Conservation (phyloP, 2,329 filamentous ascomycete species). For the Coniochaeta sp. region DNA sequence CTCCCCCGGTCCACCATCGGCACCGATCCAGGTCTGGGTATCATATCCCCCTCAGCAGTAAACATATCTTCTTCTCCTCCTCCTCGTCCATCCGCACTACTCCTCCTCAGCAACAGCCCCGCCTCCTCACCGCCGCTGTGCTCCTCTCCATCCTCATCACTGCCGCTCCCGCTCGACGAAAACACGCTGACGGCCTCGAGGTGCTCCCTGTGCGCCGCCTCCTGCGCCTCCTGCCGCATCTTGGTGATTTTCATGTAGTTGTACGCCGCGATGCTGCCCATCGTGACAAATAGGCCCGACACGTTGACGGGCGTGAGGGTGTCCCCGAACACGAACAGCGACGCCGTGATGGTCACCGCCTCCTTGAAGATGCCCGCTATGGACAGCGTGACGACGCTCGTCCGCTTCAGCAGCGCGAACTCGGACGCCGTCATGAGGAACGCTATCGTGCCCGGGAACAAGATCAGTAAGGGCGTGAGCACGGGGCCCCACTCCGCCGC, state of each 20-base stretch:
- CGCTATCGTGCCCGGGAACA: constrained; percentile 86
- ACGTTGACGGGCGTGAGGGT: constrained; percentile 82
- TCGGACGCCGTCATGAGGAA: constrained; percentile 97
- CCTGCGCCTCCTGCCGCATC: constrained; percentile 72
- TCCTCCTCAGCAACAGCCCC: constrained; percentile 32
- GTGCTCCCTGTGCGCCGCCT: constrained; percentile 37
- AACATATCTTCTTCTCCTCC: constrained; percentile 27
- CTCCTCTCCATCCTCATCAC: constrained; percentile 30
- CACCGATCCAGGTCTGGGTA: constrained; percentile 17
- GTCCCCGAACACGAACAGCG: constrained; percentile 83
- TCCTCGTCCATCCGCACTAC: constrained; percentile 29
- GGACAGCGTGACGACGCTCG: constrained; percentile 88
- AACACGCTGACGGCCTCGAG: constrained; percentile 30
- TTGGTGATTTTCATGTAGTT: constrained; percentile 91
- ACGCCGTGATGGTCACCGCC: constrained; percentile 88
- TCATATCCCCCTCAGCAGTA: constrained; percentile 32
- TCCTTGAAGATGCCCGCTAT: constrained; percentile 99
- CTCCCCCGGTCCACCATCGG: not conserved
- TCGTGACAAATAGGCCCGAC: constrained; percentile 79
- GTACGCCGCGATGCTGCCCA: constrained; percentile 78
- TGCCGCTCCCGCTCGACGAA: constrained; percentile 8
- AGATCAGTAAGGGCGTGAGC: constrained; percentile 62
- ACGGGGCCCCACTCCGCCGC: constrained; percentile 60
- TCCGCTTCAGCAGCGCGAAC: constrained; percentile 90
- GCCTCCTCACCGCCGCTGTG: constrained; percentile 36